Conservation (phyloP, 768 basidiomycete species). For the Fomitopsis pulvina region DNA sequence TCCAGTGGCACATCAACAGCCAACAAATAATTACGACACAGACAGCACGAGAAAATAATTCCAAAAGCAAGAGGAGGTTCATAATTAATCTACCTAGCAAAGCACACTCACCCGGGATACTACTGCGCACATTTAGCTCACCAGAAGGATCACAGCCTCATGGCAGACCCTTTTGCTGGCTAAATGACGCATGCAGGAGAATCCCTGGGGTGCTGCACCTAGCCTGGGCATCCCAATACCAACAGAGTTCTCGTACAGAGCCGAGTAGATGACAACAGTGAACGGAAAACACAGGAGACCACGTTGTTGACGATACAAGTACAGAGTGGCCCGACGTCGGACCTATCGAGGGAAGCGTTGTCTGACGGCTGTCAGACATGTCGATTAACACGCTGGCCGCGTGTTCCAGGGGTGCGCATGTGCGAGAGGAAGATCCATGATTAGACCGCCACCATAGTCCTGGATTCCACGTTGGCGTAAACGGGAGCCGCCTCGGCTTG, state of each 20-base stretch:
- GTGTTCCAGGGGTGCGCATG: not conserved
- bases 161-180: slow-evolving; percentile 12
- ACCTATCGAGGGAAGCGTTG: not conserved
- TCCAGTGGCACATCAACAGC: no score
- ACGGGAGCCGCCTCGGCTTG: slow-evolving; percentile 9
- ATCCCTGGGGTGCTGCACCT: not conserved
- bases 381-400: not conserved
- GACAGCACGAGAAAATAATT: not conserved
- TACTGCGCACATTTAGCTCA: not conserved
- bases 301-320: not conserved
- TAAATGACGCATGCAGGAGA: not conserved
- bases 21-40: not conserved
- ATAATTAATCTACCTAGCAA: not conserved
- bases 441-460: slow-evolving; percentile 13
- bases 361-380: not conserved
- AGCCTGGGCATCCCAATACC: not conserved
- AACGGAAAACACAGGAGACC: not conserved
- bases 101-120: not conserved
- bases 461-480: slow-evolving; percentile 11
- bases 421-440: not conserved
- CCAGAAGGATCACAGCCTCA: slow-evolving; percentile 3
- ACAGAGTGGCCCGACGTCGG: not conserved
- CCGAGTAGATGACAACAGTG: not conserved
- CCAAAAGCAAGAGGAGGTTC: not conserved
- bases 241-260: not conserved